Evolutionary conservation across 2,329 filamentous ascomycete genomes (phyloP).

Genomic region (Xylaria sp.): DNA sequence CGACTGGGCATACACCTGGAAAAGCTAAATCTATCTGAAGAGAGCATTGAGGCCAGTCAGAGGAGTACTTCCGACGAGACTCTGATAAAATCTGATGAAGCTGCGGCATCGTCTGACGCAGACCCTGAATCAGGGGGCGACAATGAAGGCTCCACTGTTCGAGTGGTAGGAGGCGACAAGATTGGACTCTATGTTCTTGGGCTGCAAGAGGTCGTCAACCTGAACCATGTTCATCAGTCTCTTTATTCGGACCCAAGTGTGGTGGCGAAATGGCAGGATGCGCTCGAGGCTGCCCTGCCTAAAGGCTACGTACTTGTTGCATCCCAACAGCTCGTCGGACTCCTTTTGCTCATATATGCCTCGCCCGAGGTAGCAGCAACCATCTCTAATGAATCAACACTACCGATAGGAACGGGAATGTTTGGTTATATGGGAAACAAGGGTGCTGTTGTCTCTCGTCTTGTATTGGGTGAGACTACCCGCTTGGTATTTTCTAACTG

Average conservation of each 20-base stretch:
- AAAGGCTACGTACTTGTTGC: slow-evolving; percentile 69
- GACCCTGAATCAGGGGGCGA: slow-evolving; percentile 33
- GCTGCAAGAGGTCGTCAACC: slow-evolving; percentile 85
- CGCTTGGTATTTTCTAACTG: slow-evolving; percentile 85
- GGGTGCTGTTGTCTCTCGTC: slow-evolving; percentile 73
- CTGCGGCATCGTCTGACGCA: background rate
- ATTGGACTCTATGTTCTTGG: slow-evolving; percentile 86
- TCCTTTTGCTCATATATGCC: slow-evolving; percentile 80
- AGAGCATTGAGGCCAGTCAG: slow-evolving; percentile 32
- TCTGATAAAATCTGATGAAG: background rate
- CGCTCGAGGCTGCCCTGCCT: slow-evolving; percentile 69
- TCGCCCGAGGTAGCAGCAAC: slow-evolving; percentile 68
- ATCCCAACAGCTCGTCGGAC: slow-evolving; percentile 78
- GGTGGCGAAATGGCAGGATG: slow-evolving; percentile 73
- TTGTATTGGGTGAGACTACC: slow-evolving; percentile 86
- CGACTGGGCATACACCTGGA: slow-evolving; percentile 57
- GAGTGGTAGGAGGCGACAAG: slow-evolving; percentile 56
- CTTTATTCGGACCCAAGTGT: slow-evolving; percentile 67
- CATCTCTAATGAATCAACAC: slow-evolving; percentile 75
- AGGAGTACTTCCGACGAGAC: background rate
- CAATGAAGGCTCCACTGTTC: slow-evolving; percentile 37
- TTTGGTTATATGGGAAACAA: slow-evolving; percentile 96
- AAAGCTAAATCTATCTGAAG: slow-evolving; percentile 44
- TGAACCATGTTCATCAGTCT: slow-evolving; percentile 74
- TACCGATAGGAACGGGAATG: slow-evolving; percentile 79